A percentile compares a stretch with the other conserved stretches of the same genome.
phyloP scores from a whole-genome alignment of 768 basidiomycete species.

The Arthromyces matolae region DNA sequence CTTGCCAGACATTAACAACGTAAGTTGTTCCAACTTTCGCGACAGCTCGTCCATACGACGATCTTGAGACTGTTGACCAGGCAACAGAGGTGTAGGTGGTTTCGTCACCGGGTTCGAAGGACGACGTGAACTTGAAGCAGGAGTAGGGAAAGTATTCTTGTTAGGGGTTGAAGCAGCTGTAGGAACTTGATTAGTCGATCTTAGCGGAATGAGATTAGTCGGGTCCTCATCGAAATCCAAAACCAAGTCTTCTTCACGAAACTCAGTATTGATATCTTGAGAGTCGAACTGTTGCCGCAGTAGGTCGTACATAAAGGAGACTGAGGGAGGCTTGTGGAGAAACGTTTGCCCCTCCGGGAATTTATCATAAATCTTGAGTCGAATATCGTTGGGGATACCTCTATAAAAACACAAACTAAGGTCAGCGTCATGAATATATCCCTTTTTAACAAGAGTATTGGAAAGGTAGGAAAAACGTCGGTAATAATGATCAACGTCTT shows the following conservation, averaged over 20 bases:
- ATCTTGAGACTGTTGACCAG: background rate
- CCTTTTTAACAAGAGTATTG: background rate
- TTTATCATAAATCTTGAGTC: background rate
- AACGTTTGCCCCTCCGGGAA: background rate
- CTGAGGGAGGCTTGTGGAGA: too few species aligned
- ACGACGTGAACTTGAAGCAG: background rate
- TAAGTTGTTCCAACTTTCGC: background rate
- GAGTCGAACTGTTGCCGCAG: conserved; percentile 1
- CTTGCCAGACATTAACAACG: background rate
- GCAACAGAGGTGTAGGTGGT: background rate
- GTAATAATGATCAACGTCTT: conserved; percentile 8
- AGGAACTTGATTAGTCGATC: too few species aligned
- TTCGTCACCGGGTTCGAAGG: background rate
- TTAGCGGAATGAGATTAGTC: background rate
- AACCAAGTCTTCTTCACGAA: background rate
- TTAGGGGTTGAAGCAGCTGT: too few species aligned
- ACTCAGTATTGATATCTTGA: background rate
- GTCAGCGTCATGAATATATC: too few species aligned
- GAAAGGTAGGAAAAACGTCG: background rate
- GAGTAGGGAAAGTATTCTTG: background rate
- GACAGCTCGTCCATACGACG: background rate
- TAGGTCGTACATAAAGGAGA: too few species aligned
- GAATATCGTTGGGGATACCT: background rate
- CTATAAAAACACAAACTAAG: background rate
- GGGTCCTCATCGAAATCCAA: background rate